Base-by-base conservation (phyloP, 257 asterid genomes). In the Scutellaria galericulata region DNA sequence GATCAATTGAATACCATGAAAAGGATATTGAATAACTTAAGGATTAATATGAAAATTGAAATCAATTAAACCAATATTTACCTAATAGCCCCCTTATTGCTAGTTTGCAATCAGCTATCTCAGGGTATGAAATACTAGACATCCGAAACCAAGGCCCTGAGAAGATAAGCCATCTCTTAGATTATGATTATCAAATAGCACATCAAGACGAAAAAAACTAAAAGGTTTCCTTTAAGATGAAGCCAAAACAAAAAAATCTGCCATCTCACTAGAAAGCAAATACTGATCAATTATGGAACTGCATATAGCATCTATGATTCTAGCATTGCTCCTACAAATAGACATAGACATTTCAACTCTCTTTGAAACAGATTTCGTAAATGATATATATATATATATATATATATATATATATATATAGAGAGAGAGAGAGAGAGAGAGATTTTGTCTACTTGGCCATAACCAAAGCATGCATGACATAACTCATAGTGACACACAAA, bases 71-170 rank as follows among this genome's bases (percentile, higher is more conserved):
- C 18, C 12, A 48, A 44, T 59, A 61, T 82, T 66, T 83, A 94
- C 99, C 97, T 77, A 88, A 67, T 45, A 94, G 96, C 53, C 78
- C 89, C 66, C 76, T 77, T 9, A 88, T 66, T 75, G 98, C 98
- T 72, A 80, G 88, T 77, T 83, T 51, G 70, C 81, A 80, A 84
- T 94, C 92, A 75, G 74, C 74, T 83, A 94, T 80, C 86, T 91
- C 97, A 11, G 96, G 76, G 75, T 94, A 94, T 70, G 93, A 86
- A 52, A 90, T 79, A 51, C 78, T 77, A 53, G 98, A 90, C 86
- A 84, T 79, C 68, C 95, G 93, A 82, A 94, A 94, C 99, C 97
- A 91, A 31, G 97, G 99, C 58, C 99, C 99, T 94, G 81, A 12
- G 61, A 80, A 60, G 77, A 68, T 72, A 77, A 59, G 70, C 46